A percentile compares a stretch with the other conserved stretches of the same genome.
Evolutionary conservation across 257 asterid species (phyloP).

Genomic region (Mitragyna speciosa): DNA sequence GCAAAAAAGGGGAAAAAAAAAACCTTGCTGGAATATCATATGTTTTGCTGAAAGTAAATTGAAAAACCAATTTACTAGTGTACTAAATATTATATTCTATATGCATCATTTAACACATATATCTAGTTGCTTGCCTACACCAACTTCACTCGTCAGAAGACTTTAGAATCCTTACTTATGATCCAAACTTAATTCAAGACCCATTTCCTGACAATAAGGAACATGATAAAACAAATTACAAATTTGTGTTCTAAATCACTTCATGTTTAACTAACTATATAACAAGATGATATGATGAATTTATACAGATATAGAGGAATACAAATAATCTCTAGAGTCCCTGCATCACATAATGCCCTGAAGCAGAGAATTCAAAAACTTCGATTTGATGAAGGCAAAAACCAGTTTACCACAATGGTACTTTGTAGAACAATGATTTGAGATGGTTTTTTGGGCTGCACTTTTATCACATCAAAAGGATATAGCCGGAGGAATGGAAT

Average conservation of each 20-base stretch:
- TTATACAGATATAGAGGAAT: not conserved
- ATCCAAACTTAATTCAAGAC: not conserved
- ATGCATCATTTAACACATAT: not conserved
- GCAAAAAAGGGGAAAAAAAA: too few relatives aligned
- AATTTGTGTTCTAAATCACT: not conserved
- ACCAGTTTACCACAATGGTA: too few relatives aligned
- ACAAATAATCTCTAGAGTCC: too few relatives aligned
- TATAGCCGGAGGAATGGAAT: too few relatives aligned
- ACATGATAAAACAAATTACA: not conserved
- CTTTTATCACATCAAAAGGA: too few relatives aligned
- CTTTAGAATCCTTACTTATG: not conserved
- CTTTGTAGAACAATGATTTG: too few relatives aligned
- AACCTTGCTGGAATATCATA: not conserved
- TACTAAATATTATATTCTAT: not conserved
- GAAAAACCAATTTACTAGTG: not conserved
- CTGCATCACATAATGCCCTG: constrained; percentile 81
- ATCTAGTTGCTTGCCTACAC: not conserved
- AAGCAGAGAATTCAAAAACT: constrained; percentile 17
- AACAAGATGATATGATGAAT: not conserved
- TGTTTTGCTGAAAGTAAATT: not conserved
- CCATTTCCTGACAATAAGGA: not conserved
- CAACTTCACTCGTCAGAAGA: not conserved
- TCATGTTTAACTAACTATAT: not conserved
- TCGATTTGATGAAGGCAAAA: too few relatives aligned
- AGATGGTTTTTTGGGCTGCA: too few relatives aligned